Base-by-base conservation (phyloP, 345 rosid genomes). In the Salix brachista region DNA sequence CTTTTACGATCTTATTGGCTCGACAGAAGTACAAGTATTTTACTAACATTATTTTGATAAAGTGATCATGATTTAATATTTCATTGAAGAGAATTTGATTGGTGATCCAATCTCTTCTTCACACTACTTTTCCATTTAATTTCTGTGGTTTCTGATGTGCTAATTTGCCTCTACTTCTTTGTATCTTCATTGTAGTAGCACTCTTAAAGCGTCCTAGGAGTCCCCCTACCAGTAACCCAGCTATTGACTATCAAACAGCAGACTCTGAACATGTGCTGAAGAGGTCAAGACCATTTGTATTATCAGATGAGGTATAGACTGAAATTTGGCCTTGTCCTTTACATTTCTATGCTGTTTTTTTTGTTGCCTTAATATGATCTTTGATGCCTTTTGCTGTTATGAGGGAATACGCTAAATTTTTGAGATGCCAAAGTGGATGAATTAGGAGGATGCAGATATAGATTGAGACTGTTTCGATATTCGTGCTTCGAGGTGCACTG, bases 241-340 rank as follows among this genome's bases (percentile, higher is more conserved):
- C 88, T 69, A 80, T 85, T 81, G 95, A 94, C 78, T 91, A 90
- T 81, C 97, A 89, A 78, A 87, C 91, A 64, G 95, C 98, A 71
- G 97, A 90, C 76, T 91, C 97, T 77, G 93, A 89, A 73, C 87
- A 83, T 83, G 86, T 86, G 48, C 39, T 87, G 84, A 91, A 89
- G 90, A 90, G 98, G 82, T 39, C 95, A 62, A 84, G 94, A 74
- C 87, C 93, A 18, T 90, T 84, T 72, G 97, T 92, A 81, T 81
- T 90, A 36, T 76, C 91, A 18, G 97, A 94, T 65, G 94, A 94
- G 92, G 98, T 91, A 79, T 74, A 5, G 8, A 34, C 44, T 9
- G 16, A 66, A 32, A 73, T 78, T 66, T 44, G 61, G 16, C 21
- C 28, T 12, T 30, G 3, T 74, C 10, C 16, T 75, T 46, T 74